phyloP scores from a whole-genome alignment of 2,329 filamentous ascomycete species.

The Arthrobotrys conoides region DNA sequence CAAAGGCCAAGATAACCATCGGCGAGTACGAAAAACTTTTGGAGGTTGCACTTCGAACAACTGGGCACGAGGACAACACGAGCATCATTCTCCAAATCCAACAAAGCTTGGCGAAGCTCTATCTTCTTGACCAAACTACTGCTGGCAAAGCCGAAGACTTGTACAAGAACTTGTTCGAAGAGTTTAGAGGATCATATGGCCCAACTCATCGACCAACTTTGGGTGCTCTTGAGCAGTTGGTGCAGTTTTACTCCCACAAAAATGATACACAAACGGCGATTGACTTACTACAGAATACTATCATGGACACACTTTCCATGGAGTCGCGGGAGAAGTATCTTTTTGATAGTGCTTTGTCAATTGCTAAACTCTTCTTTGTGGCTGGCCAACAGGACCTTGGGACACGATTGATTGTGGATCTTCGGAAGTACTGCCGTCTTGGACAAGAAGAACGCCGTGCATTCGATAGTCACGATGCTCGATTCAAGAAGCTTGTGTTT shows the following conservation, averaged over 20 bases:
- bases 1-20: conserved; percentile 25
- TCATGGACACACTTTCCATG: conserved; percentile 21
- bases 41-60: conserved; percentile 20
- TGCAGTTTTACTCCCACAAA: conserved; percentile 36
- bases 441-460: conserved; percentile 24
- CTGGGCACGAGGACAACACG: conserved; percentile 30
- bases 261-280: conserved; percentile 7
- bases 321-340: conserved; percentile 34
- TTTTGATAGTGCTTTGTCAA: conserved; percentile 29
- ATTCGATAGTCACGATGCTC: conserved; percentile 25
- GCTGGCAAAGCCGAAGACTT: conserved; percentile 42
- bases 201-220: conserved; percentile 20
- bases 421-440: conserved; percentile 47
- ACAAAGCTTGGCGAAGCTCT: conserved; percentile 47
- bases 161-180: conserved; percentile 42
- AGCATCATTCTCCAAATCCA: conserved; percentile 42
- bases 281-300: conserved; percentile 28
- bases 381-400: conserved; percentile 18
- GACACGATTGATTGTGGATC: conserved; percentile 12
- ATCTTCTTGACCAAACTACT: conserved; percentile 41
- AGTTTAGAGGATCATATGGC: conserved; percentile 43
- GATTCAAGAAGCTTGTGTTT: conserved; percentile 41
- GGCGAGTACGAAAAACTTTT: conserved; percentile 47
- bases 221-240: conserved; percentile 30
- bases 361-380: conserved; percentile 40